These are phyloP conservation scores for Talaromyces rugulosus DNA, from an alignment of 2,329 filamentous ascomycete species.

Conservation along the genomic window DNA sequence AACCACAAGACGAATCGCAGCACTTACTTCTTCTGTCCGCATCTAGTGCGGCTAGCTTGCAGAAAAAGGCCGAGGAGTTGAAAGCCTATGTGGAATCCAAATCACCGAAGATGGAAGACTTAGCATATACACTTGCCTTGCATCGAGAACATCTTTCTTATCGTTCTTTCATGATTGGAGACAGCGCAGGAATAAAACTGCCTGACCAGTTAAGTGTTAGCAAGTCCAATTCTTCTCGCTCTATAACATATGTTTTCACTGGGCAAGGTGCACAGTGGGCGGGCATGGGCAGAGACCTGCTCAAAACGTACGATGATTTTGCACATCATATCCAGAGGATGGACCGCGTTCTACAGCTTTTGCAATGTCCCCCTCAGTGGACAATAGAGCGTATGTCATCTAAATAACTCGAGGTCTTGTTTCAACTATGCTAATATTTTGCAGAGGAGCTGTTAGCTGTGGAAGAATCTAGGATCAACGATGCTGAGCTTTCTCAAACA, in stretches of 20 bases:
- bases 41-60: background rate
- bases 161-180: background rate
- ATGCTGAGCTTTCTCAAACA: constrained; percentile 16
- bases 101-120: background rate
- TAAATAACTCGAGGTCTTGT: background rate
- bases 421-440: background rate
- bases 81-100: background rate
- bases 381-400: constrained; percentile 1
- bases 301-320: constrained; percentile 24
- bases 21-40: background rate
- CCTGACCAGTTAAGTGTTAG: background rate
- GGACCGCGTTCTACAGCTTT: constrained; percentile 15
- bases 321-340: constrained; percentile 19
- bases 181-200: background rate
- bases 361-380: constrained; percentile 16
- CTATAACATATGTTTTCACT: constrained; percentile 26
- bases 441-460: constrained; percentile 13
- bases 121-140: background rate
- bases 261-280: constrained; percentile 36
- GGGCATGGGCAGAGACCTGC: constrained; percentile 25
- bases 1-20: background rate
- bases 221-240: background rate
- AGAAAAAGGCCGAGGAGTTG: background rate
- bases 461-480: constrained; percentile 12
- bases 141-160: background rate